These are phyloP conservation scores for Polyporus arcularius DNA, from an alignment of 768 basidiomycete genomes.

Conservation along the genomic window DNA sequence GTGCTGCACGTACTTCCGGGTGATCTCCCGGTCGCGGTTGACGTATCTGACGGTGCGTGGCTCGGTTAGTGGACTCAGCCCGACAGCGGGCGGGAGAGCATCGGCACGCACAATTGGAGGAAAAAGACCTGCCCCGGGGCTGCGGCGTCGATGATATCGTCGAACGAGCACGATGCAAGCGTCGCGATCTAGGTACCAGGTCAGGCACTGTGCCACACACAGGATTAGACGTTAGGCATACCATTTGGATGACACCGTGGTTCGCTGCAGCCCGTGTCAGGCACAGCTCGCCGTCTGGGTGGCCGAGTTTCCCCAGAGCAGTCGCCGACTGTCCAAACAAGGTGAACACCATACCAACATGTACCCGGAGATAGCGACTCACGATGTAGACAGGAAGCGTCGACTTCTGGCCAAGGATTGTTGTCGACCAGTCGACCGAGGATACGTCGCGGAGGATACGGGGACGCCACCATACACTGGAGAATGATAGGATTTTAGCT, in stretches of 20 bases:
- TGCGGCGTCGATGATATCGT: constrained; percentile 88
- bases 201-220: not conserved
- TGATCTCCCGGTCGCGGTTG: constrained; percentile 85
- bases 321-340: constrained; percentile 58
- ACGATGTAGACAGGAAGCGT: constrained; percentile 83
- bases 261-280: constrained; percentile 87
- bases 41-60: constrained; percentile 61
- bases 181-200: constrained; percentile 75
- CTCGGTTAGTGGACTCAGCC: not conserved
- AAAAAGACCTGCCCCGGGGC: constrained; percentile 79
- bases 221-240: constrained; percentile 20
- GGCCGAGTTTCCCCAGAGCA: constrained; percentile 90
- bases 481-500: not conserved
- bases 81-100: not conserved
- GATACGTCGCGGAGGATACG: constrained; percentile 73
- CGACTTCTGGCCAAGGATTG: constrained; percentile 73
- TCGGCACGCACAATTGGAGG: constrained; percentile 67
- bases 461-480: constrained; percentile 37
- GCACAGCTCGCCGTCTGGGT: constrained; percentile 94
- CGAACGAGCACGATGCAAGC: constrained; percentile 94
- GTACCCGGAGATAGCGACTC: constrained; percentile 67
- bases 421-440: constrained; percentile 83
- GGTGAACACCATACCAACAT: constrained; percentile 54
- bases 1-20: constrained; percentile 83
- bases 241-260: constrained; percentile 76